A percentile compares a stretch with the other conserved stretches of the same genome.
phyloP scores from a whole-genome alignment of 192 early-diverging fungal genomes.

The Pecoramyces ruminantium region DNA sequence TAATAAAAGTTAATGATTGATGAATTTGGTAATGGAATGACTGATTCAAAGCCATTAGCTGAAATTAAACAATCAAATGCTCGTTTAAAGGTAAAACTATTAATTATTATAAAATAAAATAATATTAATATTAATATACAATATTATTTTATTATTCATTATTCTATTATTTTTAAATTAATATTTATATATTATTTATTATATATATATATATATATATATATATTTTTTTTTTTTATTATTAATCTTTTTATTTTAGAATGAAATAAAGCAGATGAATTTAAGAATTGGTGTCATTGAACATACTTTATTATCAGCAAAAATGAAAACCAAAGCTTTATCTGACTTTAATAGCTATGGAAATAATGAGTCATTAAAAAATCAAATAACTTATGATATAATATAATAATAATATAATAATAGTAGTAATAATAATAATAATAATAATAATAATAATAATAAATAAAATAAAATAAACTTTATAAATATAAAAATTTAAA shows the following conservation, averaged over 20 bases:
- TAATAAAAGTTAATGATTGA: conserved; percentile 16
- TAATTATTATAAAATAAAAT: too few species aligned
- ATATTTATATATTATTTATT: too few species aligned
- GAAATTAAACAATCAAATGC: conserved; percentile 29
- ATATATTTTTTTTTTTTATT: not conserved
- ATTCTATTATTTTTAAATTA: too few species aligned
- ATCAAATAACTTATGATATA: not conserved
- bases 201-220: too few species aligned
- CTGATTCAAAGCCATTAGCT: conserved; percentile 37
- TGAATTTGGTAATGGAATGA: conserved; percentile 43
- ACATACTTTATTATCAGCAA: conserved; percentile 7
- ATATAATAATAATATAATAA: not conserved
- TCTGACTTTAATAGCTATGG: not conserved
- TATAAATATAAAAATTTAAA: too few species aligned
- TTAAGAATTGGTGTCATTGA: conserved; percentile 37
- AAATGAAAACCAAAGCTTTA: not conserved
- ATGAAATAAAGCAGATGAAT: conserved; percentile 43
- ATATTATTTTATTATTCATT: too few species aligned
- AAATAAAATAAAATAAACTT: too few species aligned
- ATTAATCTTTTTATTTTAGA: not conserved
- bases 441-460: too few species aligned
- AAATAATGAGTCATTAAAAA: not conserved
- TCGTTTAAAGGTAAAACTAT: conserved; percentile 25
- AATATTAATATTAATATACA: too few species aligned
- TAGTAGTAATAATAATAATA: too few species aligned